These are phyloP conservation scores for Malassezia brasiliensis DNA, from an alignment of 1,284 basidiomycete species.

Conservation along the genomic window DNA sequence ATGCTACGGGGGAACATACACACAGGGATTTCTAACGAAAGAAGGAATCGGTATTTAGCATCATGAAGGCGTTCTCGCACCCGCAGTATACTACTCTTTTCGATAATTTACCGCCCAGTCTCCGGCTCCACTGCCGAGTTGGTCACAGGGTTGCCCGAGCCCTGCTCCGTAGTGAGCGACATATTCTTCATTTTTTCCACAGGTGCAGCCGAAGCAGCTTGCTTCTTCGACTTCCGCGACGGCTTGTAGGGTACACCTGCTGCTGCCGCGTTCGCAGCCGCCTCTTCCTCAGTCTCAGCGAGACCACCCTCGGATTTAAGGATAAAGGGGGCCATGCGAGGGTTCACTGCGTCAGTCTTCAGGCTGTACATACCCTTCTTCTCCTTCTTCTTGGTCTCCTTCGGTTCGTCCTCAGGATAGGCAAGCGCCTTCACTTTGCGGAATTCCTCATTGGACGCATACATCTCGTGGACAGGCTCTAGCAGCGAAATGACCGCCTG, in stretches of 20 bases:
- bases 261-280: constrained; percentile 17
- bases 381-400: constrained; percentile 36
- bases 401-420: constrained; percentile 57
- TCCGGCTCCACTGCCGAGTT: too few species aligned
- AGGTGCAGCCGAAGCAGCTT: background rate
- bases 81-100: too few species aligned
- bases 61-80: too few species aligned
- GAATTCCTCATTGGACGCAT: constrained; percentile 70
- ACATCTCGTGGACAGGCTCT: constrained; percentile 69
- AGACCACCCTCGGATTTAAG: constrained; percentile 32
- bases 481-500: constrained; percentile 69
- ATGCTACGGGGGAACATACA: too few species aligned
- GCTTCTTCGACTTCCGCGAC: constrained; percentile 17
- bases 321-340: constrained; percentile 27
- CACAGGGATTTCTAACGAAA: too few species aligned
- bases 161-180: too few species aligned
- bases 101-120: too few species aligned
- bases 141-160: too few species aligned
- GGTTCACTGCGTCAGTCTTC: constrained; percentile 22
- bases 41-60: too few species aligned
- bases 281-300: constrained; percentile 29
- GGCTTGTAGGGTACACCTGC: constrained; percentile 20
- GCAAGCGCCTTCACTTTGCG: constrained; percentile 66
- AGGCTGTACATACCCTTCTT: constrained; percentile 26
- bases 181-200: too few species aligned